phyloP scores from a whole-genome alignment of 139 green algal genomes.

The Haematococcus lacustris region DNA sequence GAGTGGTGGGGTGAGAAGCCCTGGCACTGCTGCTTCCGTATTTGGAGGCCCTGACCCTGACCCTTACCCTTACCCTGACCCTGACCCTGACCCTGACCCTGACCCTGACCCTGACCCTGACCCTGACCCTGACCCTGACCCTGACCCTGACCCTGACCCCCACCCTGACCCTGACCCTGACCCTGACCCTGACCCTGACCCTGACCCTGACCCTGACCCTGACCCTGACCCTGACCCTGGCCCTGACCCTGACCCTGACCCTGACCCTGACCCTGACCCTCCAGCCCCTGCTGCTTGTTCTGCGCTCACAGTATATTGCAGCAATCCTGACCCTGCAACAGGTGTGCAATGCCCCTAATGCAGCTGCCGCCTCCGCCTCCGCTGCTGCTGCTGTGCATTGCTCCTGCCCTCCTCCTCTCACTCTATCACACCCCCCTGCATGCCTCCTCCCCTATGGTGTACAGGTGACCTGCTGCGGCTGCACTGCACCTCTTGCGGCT shows the following conservation, averaged over 20 bases:
- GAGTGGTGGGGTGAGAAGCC: background rate
- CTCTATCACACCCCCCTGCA: background rate
- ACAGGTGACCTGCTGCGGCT: slow-evolving; percentile 14
- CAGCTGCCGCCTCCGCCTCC: background rate
- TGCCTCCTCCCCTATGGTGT: background rate
- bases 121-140: too few relatives aligned
- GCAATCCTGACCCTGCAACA: background rate
- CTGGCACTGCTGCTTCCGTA: background rate
- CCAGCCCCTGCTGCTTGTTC: background rate
- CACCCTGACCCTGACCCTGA: background rate
- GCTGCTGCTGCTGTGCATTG: background rate
- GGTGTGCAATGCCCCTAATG: background rate
- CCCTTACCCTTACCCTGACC: too few relatives aligned
- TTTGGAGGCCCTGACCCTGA: background rate
- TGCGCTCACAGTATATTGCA: background rate
- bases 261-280: background rate
- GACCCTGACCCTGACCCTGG: too few relatives aligned
- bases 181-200: background rate
- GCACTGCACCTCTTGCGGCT: slow-evolving; percentile 29
- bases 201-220: too few relatives aligned
- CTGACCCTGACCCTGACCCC: background rate
- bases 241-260: too few relatives aligned
- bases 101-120: too few relatives aligned
- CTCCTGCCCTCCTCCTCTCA: background rate
- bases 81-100: too few relatives aligned